phyloP scores from a whole-genome alignment of 768 basidiomycete genomes.

The Psilocybe cyanescens region DNA sequence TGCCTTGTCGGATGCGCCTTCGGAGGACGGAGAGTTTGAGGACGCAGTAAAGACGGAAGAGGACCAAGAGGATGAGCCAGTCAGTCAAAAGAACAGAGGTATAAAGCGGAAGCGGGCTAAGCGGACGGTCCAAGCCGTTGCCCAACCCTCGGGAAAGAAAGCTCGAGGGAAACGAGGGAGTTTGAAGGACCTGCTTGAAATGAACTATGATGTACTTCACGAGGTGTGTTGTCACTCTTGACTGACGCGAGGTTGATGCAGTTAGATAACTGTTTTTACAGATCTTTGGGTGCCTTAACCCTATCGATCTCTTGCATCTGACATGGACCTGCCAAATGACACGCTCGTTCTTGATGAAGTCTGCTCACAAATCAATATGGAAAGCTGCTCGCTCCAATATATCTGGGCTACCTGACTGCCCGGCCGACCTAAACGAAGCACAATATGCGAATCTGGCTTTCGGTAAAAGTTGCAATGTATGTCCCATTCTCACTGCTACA shows the following conservation, averaged over 20 bases:
- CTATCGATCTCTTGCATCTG: neutral
- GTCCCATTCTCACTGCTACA: neutral
- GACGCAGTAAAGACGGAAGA: neutral
- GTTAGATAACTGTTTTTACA: neutral
- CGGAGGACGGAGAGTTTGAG: neutral
- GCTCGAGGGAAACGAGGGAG: neutral
- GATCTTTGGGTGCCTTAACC: neutral
- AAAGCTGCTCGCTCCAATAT: neutral
- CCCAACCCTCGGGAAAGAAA: neutral
- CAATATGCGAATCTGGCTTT: neutral
- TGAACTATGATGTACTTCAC: neutral
- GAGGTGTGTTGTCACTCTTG: neutral
- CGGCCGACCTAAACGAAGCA: neutral
- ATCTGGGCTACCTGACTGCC: neutral
- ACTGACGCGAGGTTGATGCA: neutral
- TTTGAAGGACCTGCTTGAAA: neutral
- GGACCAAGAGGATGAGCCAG: neutral
- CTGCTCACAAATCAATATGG: neutral
- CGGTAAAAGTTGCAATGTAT: neutral
- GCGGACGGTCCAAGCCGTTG: neutral
- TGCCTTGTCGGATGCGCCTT: too few relatives aligned
- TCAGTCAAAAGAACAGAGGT: neutral
- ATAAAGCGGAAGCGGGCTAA: neutral
- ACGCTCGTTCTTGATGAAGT: neutral
- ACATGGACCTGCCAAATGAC: neutral